Evolutionary conservation across 768 basidiomycete species (phyloP).

Genomic region (Mycena floridula): DNA sequence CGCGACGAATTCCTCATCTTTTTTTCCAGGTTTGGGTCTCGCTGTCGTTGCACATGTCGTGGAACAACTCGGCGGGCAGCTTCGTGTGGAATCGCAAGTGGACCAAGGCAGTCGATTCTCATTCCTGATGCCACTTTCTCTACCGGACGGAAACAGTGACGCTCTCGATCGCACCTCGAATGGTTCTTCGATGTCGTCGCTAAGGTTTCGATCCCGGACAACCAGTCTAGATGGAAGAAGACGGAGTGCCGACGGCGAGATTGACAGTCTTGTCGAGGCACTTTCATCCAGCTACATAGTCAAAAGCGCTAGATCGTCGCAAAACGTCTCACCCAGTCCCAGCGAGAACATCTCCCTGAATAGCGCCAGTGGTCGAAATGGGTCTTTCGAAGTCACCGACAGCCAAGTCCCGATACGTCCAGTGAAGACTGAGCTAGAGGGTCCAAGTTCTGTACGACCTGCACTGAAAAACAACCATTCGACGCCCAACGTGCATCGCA

Average conservation of each 20-base stretch:
- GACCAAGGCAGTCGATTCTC: constrained; percentile 67
- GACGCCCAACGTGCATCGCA: too few relatives aligned
- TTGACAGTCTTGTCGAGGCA: constrained; percentile 45
- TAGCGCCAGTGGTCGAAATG: constrained; percentile 4
- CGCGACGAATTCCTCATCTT: not conserved
- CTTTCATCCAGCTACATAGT: constrained; percentile 31
- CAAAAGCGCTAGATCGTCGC: constrained; percentile 4
- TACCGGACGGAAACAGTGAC: not conserved
- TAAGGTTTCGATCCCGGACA: not conserved
- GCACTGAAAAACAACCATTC: too few relatives aligned
- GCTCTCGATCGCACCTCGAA: constrained; percentile 16
- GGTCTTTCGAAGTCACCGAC: constrained; percentile 19
- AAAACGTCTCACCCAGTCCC: not conserved
- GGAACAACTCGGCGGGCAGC: constrained; percentile 71
- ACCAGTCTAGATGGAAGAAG: constrained; percentile 2
- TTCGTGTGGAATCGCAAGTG: constrained; percentile 70
- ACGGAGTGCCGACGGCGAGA: constrained; percentile 22
- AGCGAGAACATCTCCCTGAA: not conserved
- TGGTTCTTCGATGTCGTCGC: constrained; percentile 2
- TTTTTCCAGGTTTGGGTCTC: constrained; percentile 53
- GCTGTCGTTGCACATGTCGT: constrained; percentile 80
- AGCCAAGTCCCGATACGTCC: constrained; percentile 26
- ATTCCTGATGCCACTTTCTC: constrained; percentile 46
- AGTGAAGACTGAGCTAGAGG: constrained; percentile 31
- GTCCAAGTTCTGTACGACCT: too few relatives aligned